Conservation (phyloP, 2,329 filamentous ascomycete species). For the Paracoccidioides brasiliensis region DNA sequence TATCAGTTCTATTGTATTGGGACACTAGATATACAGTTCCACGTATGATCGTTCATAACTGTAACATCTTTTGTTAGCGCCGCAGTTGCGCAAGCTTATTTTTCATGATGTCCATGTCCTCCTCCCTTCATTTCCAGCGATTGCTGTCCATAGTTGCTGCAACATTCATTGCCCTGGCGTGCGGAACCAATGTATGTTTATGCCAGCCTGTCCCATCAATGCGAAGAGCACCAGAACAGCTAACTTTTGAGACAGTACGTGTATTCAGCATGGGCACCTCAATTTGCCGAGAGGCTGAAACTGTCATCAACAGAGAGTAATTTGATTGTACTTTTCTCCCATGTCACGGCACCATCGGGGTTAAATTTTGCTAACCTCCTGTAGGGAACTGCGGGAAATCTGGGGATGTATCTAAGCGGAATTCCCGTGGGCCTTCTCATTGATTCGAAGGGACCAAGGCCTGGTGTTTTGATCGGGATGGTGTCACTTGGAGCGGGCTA, state of each 20-base stretch:
- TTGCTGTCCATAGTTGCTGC: constrained; percentile 74
- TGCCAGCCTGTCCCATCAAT: background rate
- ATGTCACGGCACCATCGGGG: background rate
- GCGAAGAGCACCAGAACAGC: constrained; percentile 10
- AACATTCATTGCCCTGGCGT: constrained; percentile 72
- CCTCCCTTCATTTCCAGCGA: constrained; percentile 38
- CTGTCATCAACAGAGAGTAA: constrained; percentile 90
- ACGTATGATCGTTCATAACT: background rate
- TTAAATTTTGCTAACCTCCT: constrained; percentile 18
- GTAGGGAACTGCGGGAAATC: constrained; percentile 41
- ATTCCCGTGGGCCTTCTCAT: constrained; percentile 82
- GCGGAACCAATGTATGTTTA: constrained; percentile 68
- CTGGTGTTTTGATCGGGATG: constrained; percentile 63
- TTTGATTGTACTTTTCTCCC: constrained; percentile 52
- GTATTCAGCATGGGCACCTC: constrained; percentile 94
- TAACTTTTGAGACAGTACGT: constrained; percentile 56
- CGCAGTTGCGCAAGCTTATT: background rate
- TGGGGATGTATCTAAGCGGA: constrained; percentile 88
- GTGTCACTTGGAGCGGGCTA: constrained; percentile 66
- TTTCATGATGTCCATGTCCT: background rate
- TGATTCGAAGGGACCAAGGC: constrained; percentile 66
- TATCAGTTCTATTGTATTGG: background rate
- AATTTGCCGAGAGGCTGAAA: constrained; percentile 76
- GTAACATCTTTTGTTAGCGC: background rate
- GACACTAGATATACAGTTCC: background rate